Evolutionary conservation across 2,329 filamentous ascomycete genomes (phyloP), one percentile per base, ranked within the genome.

Genomic region (Alternaria conjuncta): DNA sequence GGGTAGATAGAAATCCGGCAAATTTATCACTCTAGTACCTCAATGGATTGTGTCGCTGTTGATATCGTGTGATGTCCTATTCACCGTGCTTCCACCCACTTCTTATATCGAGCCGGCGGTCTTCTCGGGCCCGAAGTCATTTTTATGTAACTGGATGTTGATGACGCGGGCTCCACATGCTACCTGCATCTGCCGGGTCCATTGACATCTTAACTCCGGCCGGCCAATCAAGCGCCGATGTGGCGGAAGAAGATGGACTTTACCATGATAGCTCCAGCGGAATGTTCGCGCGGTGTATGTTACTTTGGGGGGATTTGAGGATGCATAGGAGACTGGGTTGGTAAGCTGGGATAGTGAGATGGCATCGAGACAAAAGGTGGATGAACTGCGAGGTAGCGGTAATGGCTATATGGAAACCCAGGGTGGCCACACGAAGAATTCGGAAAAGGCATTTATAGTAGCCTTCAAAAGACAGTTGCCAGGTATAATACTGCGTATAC

Each of bases 141-240:
- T 28, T 41, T 61, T 54, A 43, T 50, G 50, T 51, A 55, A 32
- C 50, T 36, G 30, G 21, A 45, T 51, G 30, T 41, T 32, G 23
- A 55, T 65, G 49, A 59, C 63, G 63, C 55, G 26, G n/a, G 30
- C 25, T 49, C 44, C 26, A 43, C 32, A 51, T 26, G 23, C 32
- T 13, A 30, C 32, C 46, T 26, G 32, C 45, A 45, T 57, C 28
- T 13, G 28, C 25, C 41, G 56, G 55, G 5, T 3, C 12, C 20
- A 43, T 50, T 36, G 20, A 25, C 1, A 13, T 46, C 49, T 55
- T 55, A 62, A 62, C 60, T 49, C 60, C 55, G 60, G 2, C 1
- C 10, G 10, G n/a, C 43, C 57, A 64, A 61, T 66, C 49, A 30
- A 1, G 18, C 23, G 11, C 13, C 4, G 21, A 12, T 18, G 47